Base-by-base conservation (phyloP, 2,329 filamentous ascomycete species). In the Lasiodiplodia sp. region DNA sequence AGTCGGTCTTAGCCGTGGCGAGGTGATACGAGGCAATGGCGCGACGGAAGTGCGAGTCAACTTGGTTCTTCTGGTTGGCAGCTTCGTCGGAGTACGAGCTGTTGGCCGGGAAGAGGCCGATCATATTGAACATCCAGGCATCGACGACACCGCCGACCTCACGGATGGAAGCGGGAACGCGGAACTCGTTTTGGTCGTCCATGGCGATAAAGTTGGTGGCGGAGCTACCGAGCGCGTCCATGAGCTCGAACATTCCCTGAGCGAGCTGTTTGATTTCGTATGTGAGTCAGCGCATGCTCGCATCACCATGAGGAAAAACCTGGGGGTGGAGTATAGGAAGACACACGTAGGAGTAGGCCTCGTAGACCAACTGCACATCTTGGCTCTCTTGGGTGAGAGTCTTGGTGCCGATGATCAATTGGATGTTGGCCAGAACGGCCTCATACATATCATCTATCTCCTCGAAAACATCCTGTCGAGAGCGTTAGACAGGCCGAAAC, bases 61-160 rank as follows among this genome's bases (percentile, higher is more conserved):
- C 66, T 34, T 68, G 66, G 7, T 25, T 64, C 60, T 68, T 68
- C 49, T 68, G 62, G 62, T 68, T 68, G 62, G 63, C 47, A 34
- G 49, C 58, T 53, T 68, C 11, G 34, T 49, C 47, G 7, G 28
- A 23, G 28, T 68, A 67, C 16, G 56, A 52, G 28, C 31, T 51
- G 66, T 68, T 68, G 11, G 57, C n/a, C 14, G 66, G 66, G 21
- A 68, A 68, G n/a, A 67, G 28, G 40, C 47, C 37, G 28, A 68
- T 68, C 57, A 68, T 38, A 34, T 68, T 68, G 60, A 68, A 68
- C 40, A 68, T 58, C 47, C 66, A 51, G 2, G 62, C 66, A 68
- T 68, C 66, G 2, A 68, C 18, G 12, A 68, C 66, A 5, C 66
- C 66, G 25, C 47, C 40, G 6, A 68, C 56, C 25, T 68, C 57